Evolutionary conservation across 495 filamentous ascomycete species (phyloP).

Genomic region (Aspergillus conjunctus): DNA sequence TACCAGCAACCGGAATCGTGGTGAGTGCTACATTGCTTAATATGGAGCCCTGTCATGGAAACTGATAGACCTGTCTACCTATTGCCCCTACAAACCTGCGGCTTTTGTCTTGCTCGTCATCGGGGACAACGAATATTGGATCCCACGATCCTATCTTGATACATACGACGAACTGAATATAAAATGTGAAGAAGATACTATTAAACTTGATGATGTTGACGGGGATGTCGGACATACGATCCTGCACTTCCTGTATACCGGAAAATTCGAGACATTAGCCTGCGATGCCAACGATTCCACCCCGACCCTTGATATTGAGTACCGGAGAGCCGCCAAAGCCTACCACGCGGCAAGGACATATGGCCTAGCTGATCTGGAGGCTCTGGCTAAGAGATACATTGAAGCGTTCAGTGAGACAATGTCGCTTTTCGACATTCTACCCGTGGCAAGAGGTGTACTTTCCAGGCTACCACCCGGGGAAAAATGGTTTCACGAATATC

Average conservation of each 20-base stretch:
- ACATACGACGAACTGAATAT: neutral
- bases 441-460: constrained; percentile 11
- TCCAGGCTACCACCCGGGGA: constrained; percentile 19
- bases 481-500: constrained; percentile 17
- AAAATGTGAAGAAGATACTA: neutral
- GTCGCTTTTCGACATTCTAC: constrained; percentile 10
- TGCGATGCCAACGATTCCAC: neutral
- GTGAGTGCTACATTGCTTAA: neutral
- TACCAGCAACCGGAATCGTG: neutral
- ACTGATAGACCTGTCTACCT: neutral
- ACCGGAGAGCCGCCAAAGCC: constrained; percentile 14
- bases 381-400: constrained; percentile 16
- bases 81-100: neutral
- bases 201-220: constrained; percentile 3
- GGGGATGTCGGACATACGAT: constrained; percentile 25
- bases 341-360: constrained; percentile 23
- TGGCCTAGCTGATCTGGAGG: constrained; percentile 12
- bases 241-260: constrained; percentile 25
- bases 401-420: constrained; percentile 13
- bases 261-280: constrained; percentile 21
- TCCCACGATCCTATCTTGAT: neutral
- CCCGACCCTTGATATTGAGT: constrained; percentile 17
- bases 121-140: neutral
- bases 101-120: neutral
- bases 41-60: neutral